Evolutionary conservation across 345 rosid species (phyloP), one percentile per base, ranked within the genome.

Genomic region (Euclidium syriacum): DNA sequence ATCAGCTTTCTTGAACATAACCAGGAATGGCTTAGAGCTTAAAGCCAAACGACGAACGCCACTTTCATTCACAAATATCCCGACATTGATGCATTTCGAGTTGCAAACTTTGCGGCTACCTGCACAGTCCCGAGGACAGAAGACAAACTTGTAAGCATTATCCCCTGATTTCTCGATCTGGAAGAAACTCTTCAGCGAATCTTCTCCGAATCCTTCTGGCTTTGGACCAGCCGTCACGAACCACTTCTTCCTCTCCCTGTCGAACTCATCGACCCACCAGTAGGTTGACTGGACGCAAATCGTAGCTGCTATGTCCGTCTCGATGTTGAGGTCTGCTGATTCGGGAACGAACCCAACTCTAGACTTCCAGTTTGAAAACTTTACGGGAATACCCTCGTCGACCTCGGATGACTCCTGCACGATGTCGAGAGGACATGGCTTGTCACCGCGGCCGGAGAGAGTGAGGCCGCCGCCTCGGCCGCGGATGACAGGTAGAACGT

Each of bases 291-390:
- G 53, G 15, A 32, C 0, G 32, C 65, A 60, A 15, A 60, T 14
- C 4, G 54, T 44, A 1, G 9, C 47, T 17, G 2, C 39, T 0
- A 26, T 2, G 15, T 17, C 49, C 53, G 3, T 49, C 49, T 36
- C 27, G 38, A 62, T 62, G 58, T 35, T 62, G 3, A 62, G 58
- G 22, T 38, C 10, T 10, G 10, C n/a, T 4, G 48, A 25, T 11
- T 35, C 38, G 26, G 67, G 48, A 12, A 62, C 58, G 15, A 36
- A 49, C 9, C 9, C 48, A 36, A 49, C 58, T 36, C 14, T 36
- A 12, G 67, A 4, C 16, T 2, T 27, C 67, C 67, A 62, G 58
- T 62, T 50, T 24, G 67, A 62, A 19, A 62, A 62, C 18, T 12
- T 49, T 17, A 62, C 39, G 36, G 48, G 67, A 25, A 38, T 27